These are phyloP conservation scores for Annona cherimola DNA, from an alignment of 164 flowering plant species.

Conservation along the genomic window DNA sequence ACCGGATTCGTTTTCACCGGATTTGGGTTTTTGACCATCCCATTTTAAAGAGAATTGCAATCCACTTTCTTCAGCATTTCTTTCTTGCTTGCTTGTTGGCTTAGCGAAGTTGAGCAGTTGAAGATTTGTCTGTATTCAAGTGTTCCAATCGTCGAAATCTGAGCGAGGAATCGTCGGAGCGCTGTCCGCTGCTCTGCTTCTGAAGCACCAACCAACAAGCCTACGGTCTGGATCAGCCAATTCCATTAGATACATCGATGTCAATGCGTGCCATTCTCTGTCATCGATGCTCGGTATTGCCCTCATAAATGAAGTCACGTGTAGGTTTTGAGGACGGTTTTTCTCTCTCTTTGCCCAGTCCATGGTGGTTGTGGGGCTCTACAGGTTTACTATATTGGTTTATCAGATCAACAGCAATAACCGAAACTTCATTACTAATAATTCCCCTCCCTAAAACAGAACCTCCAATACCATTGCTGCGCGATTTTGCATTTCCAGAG, in stretches of 20 bases:
- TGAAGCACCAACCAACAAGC: neutral
- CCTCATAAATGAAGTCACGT: neutral
- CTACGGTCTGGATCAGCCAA: neutral
- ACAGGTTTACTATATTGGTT: too few relatives aligned
- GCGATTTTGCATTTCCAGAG: too few relatives aligned
- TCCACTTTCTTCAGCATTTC: neutral
- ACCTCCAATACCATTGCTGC: too few relatives aligned
- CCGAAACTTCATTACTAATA: too few relatives aligned
- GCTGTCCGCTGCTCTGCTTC: neutral
- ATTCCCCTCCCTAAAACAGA: too few relatives aligned
- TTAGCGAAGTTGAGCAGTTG: neutral
- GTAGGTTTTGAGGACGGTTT: neutral
- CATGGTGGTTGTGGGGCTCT: too few relatives aligned
- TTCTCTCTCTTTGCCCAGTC: too few relatives aligned
- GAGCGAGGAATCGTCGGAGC: neutral
- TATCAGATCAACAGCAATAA: too few relatives aligned
- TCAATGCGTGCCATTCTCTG: neutral
- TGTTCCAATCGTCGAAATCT: neutral
- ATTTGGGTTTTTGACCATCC: conserved; percentile 25
- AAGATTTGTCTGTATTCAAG: neutral
- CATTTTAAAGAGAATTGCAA: conserved; percentile 13
- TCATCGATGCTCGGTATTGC: neutral
- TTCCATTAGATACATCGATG: neutral
- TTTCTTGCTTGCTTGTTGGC: neutral
- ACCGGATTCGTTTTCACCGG: conserved; percentile 85